A percentile compares a stretch with the other conserved stretches of the same genome.
Conservation (phyloP, 192 early-diverging fungal genomes). For the Coemansia sp. region DNA sequence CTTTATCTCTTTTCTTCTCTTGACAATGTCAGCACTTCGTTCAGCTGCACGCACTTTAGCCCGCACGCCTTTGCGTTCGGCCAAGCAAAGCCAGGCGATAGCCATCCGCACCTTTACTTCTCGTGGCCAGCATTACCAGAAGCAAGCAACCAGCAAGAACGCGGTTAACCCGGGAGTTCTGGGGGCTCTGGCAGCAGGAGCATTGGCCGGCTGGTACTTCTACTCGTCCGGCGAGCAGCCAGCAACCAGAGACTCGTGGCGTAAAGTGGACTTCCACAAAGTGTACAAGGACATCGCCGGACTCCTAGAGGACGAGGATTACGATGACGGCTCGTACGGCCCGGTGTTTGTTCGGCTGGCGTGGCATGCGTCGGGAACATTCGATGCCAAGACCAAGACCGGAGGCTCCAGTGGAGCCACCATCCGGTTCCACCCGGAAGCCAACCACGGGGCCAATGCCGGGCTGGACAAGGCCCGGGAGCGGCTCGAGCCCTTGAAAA, state of each 20-base stretch:
- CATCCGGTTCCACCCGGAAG: slow-evolving; percentile 70
- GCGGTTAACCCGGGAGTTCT: slow-evolving; percentile 27
- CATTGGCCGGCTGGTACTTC: slow-evolving; percentile 56
- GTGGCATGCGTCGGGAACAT: slow-evolving; percentile 85
- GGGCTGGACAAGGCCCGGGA: slow-evolving; percentile 71
- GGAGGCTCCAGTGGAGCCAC: slow-evolving; percentile 77
- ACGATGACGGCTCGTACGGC: slow-evolving; percentile 77
- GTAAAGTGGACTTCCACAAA: slow-evolving; percentile 66
- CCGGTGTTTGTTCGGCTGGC: slow-evolving; percentile 79
- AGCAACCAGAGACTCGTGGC: slow-evolving; percentile 30
- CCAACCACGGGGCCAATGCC: slow-evolving; percentile 69
- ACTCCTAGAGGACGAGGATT: slow-evolving; percentile 71
- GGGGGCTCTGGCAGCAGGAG: slow-evolving; percentile 52
- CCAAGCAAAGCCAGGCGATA: not conserved
- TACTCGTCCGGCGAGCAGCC: slow-evolving; percentile 18
- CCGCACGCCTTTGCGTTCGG: slow-evolving; percentile 1
- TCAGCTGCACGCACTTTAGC: not conserved
- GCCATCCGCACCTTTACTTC: slow-evolving; percentile 24
- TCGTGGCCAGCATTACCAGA: slow-evolving; percentile 23
- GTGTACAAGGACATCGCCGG: slow-evolving; percentile 77
- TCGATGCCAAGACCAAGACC: slow-evolving; percentile 60
- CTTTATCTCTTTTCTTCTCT: slow-evolving; percentile 2
- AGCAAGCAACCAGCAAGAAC: slow-evolving; percentile 27
- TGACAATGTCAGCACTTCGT: not conserved
- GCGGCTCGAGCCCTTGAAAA: slow-evolving; percentile 72